Evolutionary conservation across 2,329 filamentous ascomycete genomes (phyloP), one percentile per base, ranked within the genome.

Genomic region (Aspergillus awamori): DNA sequence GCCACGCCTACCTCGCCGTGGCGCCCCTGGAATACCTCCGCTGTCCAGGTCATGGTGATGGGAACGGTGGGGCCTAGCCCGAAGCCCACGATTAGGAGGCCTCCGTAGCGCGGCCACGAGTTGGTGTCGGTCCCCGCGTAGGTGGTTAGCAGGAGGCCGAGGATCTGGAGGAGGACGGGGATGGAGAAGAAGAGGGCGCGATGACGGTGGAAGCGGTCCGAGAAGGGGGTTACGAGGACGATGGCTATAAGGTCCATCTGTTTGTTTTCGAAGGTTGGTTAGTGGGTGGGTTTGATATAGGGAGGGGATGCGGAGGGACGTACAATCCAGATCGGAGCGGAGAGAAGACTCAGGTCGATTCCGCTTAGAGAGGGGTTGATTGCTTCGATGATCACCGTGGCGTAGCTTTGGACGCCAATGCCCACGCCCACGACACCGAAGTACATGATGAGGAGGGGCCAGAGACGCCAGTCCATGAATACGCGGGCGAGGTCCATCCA

Each of bases 361-460:
- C 87, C 87, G 2, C 86, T 91, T 61, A 96, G 87, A 0, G 79
- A 79, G 0, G 91, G 86, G 72, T 93, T 87, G 71, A 95, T 95
- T 8, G 87, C 86, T 15, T 86, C 83, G 69, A 97, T 95, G 69
- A 97, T 96, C 66, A 96, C 87, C 2, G 89, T 94, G 33, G 90
- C 91, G 72, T 97, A 97, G 51, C 91, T 86, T 77, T 96, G 92
- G 0, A 92, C 93, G 48, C 92, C 93, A 64, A 96, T 96, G 8
- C 93, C 93, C 3, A 96, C 93, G 22, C 93, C 93, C 1, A 97
- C 93, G 3, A 97, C 93, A 20, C 93, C 93, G 78, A 97, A 96
- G 78, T 97, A 97, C 93, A 97, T 97, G 57, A 96, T 72, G 1
- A 89, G 84, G 66, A 97, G 77, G 1, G 93, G 93, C 90, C 92